These are phyloP conservation scores for Davidsoniella australis DNA, from an alignment of 2,329 filamentous ascomycete species.

Conservation along the genomic window DNA sequence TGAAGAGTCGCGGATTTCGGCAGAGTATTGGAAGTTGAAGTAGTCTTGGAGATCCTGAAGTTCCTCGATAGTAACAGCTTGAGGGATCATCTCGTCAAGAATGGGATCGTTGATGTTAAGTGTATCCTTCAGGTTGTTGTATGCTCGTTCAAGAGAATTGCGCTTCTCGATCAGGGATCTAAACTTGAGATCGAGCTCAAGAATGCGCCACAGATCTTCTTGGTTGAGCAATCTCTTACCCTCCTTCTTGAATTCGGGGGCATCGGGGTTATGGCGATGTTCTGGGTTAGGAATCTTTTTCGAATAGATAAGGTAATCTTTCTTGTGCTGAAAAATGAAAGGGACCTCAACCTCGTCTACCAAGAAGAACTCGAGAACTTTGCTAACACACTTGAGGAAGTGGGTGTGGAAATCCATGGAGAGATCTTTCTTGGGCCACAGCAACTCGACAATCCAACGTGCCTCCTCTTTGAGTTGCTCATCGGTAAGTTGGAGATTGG, in stretches of 20 bases:
- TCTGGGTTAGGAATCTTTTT: constrained; percentile 48
- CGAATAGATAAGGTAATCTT: constrained; percentile 90
- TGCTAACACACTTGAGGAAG: constrained; percentile 75
- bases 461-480: constrained; percentile 85
- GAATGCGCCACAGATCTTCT: constrained; percentile 85
- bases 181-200: constrained; percentile 91
- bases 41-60: constrained; percentile 95
- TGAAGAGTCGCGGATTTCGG: constrained; percentile 66
- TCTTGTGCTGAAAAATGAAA: constrained; percentile 94
- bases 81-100: constrained; percentile 66
- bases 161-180: constrained; percentile 84
- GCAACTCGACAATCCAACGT: constrained; percentile 75
- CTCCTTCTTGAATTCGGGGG: constrained; percentile 53
- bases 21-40: constrained; percentile 80
- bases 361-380: constrained; percentile 89
- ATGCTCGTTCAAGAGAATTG: constrained; percentile 65
- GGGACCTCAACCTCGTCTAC: constrained; percentile 89
- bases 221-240: constrained; percentile 84
- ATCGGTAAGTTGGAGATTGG: constrained; percentile 58
- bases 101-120: constrained; percentile 51
- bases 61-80: constrained; percentile 79
- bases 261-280: constrained; percentile 48
- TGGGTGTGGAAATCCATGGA: constrained; percentile 56
- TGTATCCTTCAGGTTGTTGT: constrained; percentile 48
- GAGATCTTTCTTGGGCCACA: constrained; percentile 76